Base-by-base conservation (phyloP, 176 grass and related monocot genomes). In the Pontederia crassipes region DNA sequence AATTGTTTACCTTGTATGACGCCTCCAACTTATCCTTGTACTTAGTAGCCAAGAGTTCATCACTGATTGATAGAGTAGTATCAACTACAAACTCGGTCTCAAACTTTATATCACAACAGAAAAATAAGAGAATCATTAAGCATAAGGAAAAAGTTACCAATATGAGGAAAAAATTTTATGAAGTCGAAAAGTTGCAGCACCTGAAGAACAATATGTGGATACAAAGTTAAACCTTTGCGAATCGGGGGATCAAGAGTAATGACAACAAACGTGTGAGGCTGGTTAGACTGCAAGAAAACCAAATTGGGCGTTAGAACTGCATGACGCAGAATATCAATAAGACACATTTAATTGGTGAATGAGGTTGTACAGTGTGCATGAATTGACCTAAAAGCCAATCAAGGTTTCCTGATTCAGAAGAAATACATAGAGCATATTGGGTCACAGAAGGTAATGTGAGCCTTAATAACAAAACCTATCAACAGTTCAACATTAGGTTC, bases 131-230 rank as follows among this genome's bases (percentile, higher is more conserved):
- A 66, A 67, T 64, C 61, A 56, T 24, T 73, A 51, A 28, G 3
- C 32, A 40, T 77, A 52, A 61, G 29, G 2, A 24, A 28, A 17
- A 54, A 32, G 49, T 29, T 16, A 63, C 20, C 35, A 75, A 76
- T 61, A 24, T 29, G 77, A 49, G 51, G 67, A 66, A 29, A 74
- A 73, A 74, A 57, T 4, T 45, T 40, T 40, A 40, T 40, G 32
- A 40, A 68, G 46, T 45, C 35, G 26, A 64, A 64, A 54, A 65
- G 50, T 56, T 28, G 52, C 15, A 58, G 67, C 57, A 96, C 92
- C 87, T 96, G 87, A 85, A 96, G 90, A 80, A 96, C 92, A 79
- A 95, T 95, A 72, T 95, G 91, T 10, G 91, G 92, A 72, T 97
- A 90, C 28, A 97, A 77, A 54, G 92, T 91, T 69, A 90, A 87